Base-by-base conservation (phyloP, 352 stramenopile species). In the Globisporangium paddicum region DNA sequence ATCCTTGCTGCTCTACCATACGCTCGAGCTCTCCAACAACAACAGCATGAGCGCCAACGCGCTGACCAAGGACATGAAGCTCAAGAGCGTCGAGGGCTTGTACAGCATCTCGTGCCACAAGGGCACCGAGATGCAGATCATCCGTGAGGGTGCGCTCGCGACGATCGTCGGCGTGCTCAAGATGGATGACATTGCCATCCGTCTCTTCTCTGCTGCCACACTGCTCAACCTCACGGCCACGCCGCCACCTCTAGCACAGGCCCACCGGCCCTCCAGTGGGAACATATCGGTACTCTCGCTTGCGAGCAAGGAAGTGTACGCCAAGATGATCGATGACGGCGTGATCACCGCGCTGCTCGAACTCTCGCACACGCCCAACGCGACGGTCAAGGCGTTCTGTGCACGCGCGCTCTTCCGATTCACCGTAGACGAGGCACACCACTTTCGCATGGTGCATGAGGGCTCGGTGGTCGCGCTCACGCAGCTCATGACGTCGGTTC, bases 381-480 rank as follows among this genome's bases (percentile, higher is more conserved):
- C 71, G 26, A 87, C 75, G 1, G 70, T 86, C 35, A 93, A 93
- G 50, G 61, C 78, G 2, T 69, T 86, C 41, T 90, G 82, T n/a
- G 84, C 80, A 0, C 80, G 79, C 35, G 67, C 79, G 16, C 47
- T 93, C 14, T 78, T 90, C 11, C 79, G 82, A n/a, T 82, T 93
- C 28, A 87, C 79, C 6, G 73, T 81, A 30, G 81, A 93, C 45
- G 84, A 93, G 21, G 64, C 74, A 1, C 75, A 89, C 19, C 84
- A 92, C 67, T 89, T 90, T 52, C 69, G 79, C 3, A 80, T 93
- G 66, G 82, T 93, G 9, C 84, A 91, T 55, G 84, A 93, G 44
- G 84, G 84, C 34, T 72, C 77, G 8, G 84, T 92, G 19, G 58
- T 79, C 26, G 68, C 74, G 23, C 64, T 93, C 25, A 77, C 78